Base-by-base conservation (phyloP, 2,329 filamentous ascomycete species). In the Claviceps cyperi region DNA sequence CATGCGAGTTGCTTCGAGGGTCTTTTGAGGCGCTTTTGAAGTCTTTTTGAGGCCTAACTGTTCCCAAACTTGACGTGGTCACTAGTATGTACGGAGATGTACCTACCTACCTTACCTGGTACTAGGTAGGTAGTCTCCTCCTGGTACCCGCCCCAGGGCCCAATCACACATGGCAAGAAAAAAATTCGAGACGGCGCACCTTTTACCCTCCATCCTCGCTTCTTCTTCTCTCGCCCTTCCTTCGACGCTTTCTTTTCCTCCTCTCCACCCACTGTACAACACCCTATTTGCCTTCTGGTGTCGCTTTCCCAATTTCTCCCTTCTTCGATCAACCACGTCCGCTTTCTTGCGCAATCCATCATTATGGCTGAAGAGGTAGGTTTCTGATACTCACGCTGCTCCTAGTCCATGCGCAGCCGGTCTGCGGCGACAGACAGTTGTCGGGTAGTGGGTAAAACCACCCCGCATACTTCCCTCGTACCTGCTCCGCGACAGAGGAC, bases 321-420 rank as follows among this genome's bases (percentile, higher is more conserved):
- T 55, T 55, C 56, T 60, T 54, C 55, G 55, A 55, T 40, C 35
- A 39, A 38, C 57, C 56, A 58, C 63, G 55, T 13, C 60, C 59
- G 56, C 56, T 56, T 62, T 63, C 60, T 64, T 62, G 64, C 61
- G 59, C 63, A 70, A 67, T 66, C 65, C 65, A 65, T 72, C 75
- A 77, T 68, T 62, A 80, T 80, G 77, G 67, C 76, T 61, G 75
- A 78, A 56, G 74, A 77, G 64, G 75, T 78, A 70, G 71, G 75
- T 49, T 40, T 45, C 13, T 67, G 54, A 22, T 44, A 47, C 49
- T 41, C 40, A 39, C 43, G 28, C 35, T 47, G 45, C 52, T 55
- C 43, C 48, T 52, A 37, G 51, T 52, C 40, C 24, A 39, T 46
- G 59, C 50, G 52, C 53, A 55, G 58, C 55, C 56, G 58, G 58